Evolutionary conservation across 345 rosid species (phyloP).

Genomic region (Brassica carinata): DNA sequence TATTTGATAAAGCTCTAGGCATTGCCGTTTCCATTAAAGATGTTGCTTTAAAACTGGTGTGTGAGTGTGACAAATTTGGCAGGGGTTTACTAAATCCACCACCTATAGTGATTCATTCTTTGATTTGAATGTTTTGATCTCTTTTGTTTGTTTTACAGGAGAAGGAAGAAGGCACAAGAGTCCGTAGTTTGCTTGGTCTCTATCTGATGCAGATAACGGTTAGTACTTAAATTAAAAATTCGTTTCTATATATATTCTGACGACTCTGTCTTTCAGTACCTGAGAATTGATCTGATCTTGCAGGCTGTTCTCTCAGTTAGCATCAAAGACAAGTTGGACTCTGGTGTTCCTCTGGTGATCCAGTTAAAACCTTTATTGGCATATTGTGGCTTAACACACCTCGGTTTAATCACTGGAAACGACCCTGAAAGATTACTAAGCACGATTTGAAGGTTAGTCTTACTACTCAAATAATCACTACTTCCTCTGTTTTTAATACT

Average conservation of each 20-base stretch:
- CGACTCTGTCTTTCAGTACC: slow-evolving; percentile 10
- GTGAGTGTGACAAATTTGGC: too few species aligned
- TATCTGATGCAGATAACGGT: slow-evolving; percentile 77
- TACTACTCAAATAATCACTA: neutral
- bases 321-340: slow-evolving; percentile 41
- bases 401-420: slow-evolving; percentile 69
- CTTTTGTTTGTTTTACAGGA: slow-evolving; percentile 52
- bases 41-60: slow-evolving; percentile 63
- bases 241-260: slow-evolving; percentile 3
- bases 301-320: slow-evolving; percentile 73
- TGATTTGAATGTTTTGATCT: slow-evolving; percentile 7
- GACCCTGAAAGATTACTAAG: slow-evolving; percentile 49
- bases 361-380: slow-evolving; percentile 53
- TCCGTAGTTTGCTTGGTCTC: slow-evolving; percentile 69
- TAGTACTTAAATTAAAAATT: slow-evolving; percentile 39
- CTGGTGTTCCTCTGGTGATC: slow-evolving; percentile 47
- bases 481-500: neutral
- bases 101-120: slow-evolving; percentile 14
- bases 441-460: slow-evolving; percentile 54
- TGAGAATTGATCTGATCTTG: slow-evolving; percentile 37
- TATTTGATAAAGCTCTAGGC: slow-evolving; percentile 61
- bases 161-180: slow-evolving; percentile 50
- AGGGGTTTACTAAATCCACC: slow-evolving; percentile 9
- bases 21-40: slow-evolving; percentile 62
- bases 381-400: slow-evolving; percentile 60